phyloP scores from a whole-genome alignment of 257 asterid species.

The Plantago ovata region DNA sequence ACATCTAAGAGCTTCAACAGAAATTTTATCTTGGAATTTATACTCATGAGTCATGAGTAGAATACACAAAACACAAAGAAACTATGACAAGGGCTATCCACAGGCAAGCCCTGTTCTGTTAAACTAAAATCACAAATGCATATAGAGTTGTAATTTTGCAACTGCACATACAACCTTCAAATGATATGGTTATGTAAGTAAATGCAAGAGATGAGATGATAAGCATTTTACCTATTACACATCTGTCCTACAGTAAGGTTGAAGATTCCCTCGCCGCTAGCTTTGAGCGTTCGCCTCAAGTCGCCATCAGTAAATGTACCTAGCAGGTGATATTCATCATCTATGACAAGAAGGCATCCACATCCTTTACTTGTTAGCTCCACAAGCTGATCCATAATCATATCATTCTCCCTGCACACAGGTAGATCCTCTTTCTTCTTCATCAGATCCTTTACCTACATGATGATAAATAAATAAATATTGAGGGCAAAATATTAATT shows the following conservation, averaged over 20 bases:
- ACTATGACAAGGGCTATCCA: too few relatives aligned
- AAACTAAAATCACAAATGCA: too few relatives aligned
- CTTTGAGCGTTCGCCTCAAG: constrained; percentile 78
- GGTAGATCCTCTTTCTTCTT: constrained; percentile 83
- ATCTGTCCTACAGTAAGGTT: constrained; percentile 90
- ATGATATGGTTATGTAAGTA: not conserved
- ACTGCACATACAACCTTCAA: not conserved
- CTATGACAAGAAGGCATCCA: constrained; percentile 87
- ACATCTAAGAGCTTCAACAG: too few relatives aligned
- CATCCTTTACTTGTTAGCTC: constrained; percentile 93
- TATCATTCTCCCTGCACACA: constrained; percentile 68
- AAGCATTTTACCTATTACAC: constrained; percentile 67
- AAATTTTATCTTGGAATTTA: too few relatives aligned
- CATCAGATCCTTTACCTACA: constrained; percentile 92
- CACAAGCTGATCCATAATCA: constrained; percentile 89
- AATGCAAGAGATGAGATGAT: not conserved
- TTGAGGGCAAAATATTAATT: too few relatives aligned
- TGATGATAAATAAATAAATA: too few relatives aligned
- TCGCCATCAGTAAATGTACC: constrained; percentile 98
- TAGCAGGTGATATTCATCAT: constrained; percentile 49
- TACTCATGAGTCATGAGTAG: too few relatives aligned
- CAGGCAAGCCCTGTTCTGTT: too few relatives aligned
- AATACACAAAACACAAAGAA: too few relatives aligned
- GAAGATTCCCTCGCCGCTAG: constrained; percentile 85
- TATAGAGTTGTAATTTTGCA: not conserved